Percentiles rank a stretch among this genome's conserved stretches.
phyloP scores from a whole-genome alignment of 345 rosid species.

The Abelmoschus esculentus region DNA sequence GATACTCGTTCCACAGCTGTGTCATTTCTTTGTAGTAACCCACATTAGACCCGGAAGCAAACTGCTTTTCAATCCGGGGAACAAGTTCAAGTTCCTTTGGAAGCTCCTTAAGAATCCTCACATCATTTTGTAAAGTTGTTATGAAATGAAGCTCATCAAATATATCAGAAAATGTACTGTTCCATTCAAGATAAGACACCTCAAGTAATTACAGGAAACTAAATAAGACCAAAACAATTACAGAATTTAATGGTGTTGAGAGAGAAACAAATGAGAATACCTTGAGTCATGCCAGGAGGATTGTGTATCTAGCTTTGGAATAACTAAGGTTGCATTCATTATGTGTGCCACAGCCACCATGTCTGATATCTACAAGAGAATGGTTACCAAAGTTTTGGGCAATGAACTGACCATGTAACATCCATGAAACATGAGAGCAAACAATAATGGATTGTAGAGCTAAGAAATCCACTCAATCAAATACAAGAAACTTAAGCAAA shows the following conservation, averaged over 20 bases:
- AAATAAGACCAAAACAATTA: neutral
- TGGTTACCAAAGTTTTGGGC: no score
- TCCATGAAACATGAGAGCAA: no score
- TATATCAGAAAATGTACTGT: constrained; percentile 74
- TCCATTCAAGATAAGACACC: constrained; percentile 14
- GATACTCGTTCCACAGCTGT: constrained; percentile 57
- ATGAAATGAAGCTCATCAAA: constrained; percentile 75
- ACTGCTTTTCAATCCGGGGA: constrained; percentile 85
- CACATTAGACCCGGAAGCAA: constrained; percentile 67
- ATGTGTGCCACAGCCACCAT: constrained; percentile 91
- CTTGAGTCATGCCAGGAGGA: constrained; percentile 95
- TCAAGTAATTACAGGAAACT: constrained; percentile 1
- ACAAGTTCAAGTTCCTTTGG: constrained; percentile 60
- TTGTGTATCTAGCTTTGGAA: constrained; percentile 78
- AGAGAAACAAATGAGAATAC: constrained; percentile 26
- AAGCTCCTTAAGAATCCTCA: constrained; percentile 60
- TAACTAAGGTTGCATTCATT: constrained; percentile 84
- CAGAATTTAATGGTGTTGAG: neutral
- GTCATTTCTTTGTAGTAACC: constrained; percentile 84
- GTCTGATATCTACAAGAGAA: constrained; percentile 57
- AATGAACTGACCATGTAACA: no score
- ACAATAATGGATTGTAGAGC: no score
- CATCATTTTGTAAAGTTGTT: constrained; percentile 47
- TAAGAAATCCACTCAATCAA: neutral
- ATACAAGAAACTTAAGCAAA: neutral